Evolutionary conservation across 2,329 filamentous ascomycete species (phyloP).

Genomic region (Fusarium nanum): DNA sequence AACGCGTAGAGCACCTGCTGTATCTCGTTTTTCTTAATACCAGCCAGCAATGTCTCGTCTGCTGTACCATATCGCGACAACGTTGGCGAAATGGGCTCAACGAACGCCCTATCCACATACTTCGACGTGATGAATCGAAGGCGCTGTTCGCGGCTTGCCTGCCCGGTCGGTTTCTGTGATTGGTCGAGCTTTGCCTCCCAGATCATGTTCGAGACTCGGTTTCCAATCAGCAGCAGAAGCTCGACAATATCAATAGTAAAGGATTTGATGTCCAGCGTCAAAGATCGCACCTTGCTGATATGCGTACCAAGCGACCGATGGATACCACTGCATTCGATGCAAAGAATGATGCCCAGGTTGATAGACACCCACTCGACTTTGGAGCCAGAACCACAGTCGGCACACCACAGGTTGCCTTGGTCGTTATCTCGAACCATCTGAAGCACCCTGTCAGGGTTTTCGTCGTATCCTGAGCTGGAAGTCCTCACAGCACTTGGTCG

Average conservation of each 20-base stretch:
- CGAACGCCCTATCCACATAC: slow-evolving; percentile 85
- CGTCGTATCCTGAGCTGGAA: slow-evolving; percentile 78
- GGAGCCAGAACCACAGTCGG: slow-evolving; percentile 89
- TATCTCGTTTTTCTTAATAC: slow-evolving; percentile 96
- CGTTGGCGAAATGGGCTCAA: slow-evolving; percentile 80
- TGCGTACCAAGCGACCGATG: slow-evolving; percentile 96
- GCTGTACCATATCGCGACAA: slow-evolving; percentile 80
- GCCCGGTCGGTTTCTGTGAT: slow-evolving; percentile 76
- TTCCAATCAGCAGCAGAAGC: slow-evolving; percentile 89
- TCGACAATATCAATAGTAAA: slow-evolving; percentile 98
- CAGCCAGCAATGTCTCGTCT: slow-evolving; percentile 89
- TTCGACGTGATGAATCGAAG: slow-evolving; percentile 96
- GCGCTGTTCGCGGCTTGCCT: slow-evolving; percentile 87
- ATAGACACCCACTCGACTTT: slow-evolving; percentile 99
- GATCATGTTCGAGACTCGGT: slow-evolving; percentile 94
- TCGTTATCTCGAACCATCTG: slow-evolving; percentile 90
- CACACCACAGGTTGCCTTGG: slow-evolving; percentile 92
- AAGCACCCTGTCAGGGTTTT: slow-evolving; percentile 85
- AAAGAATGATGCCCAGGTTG: slow-evolving; percentile 94
- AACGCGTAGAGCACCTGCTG: slow-evolving; percentile 92
- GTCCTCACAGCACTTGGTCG: slow-evolving; percentile 78
- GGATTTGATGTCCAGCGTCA: slow-evolving; percentile 94
- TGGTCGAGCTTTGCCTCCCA: slow-evolving; percentile 90
- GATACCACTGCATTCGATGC: slow-evolving; percentile 98
- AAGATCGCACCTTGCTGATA: slow-evolving; percentile 95